Evolutionary conservation across 1,284 basidiomycete species (phyloP).

Genomic region (Caloboletus firmus): DNA sequence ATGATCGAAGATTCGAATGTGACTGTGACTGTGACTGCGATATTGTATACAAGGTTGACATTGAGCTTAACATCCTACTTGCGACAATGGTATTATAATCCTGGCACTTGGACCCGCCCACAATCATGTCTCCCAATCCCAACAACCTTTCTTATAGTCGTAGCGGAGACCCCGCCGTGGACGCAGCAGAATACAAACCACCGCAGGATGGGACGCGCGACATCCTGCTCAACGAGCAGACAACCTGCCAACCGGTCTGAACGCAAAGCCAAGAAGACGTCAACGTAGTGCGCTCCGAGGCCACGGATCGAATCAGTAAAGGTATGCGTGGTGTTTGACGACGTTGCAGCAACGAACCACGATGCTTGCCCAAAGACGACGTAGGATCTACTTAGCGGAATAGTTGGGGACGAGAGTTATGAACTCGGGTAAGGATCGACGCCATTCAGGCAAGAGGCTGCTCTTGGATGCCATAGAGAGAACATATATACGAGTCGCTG

Average conservation of each 20-base stretch:
- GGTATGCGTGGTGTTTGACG: background rate
- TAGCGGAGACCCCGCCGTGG: background rate
- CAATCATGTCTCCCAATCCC: background rate
- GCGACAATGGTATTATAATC: too few species aligned
- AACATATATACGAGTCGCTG: too few species aligned
- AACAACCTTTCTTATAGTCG: background rate
- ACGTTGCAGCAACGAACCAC: background rate
- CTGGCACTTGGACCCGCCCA: too few species aligned
- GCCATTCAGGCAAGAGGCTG: background rate
- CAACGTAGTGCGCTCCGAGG: background rate
- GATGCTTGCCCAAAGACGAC: background rate
- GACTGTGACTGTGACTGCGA: too few species aligned
- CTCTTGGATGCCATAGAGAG: background rate
- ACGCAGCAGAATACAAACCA: slow-evolving; percentile 1
- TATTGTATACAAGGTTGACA: too few species aligned
- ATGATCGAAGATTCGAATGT: too few species aligned
- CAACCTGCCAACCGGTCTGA: background rate
- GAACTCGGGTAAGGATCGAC: background rate
- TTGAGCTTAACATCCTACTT: too few species aligned
- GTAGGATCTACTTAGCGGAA: background rate
- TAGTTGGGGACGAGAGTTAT: background rate
- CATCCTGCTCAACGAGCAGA: background rate
- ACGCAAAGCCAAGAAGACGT: background rate
- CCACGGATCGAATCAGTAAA: background rate
- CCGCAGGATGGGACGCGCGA: background rate